phyloP scores from a whole-genome alignment of 371 early-diverging fungal species.

The Mortierella sp. region DNA sequence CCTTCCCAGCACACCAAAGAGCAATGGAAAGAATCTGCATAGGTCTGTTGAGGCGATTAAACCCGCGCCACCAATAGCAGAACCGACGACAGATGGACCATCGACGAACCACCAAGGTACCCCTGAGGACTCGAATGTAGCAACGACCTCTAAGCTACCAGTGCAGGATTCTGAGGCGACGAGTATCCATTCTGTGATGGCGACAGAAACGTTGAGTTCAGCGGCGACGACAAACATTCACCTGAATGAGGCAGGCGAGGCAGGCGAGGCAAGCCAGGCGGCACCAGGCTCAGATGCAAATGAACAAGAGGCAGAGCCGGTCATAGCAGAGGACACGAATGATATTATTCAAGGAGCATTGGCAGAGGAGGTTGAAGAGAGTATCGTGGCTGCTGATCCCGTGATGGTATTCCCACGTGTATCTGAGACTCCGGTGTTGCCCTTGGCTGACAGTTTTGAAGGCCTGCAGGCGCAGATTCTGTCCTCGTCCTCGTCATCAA shows the following conservation, averaged over 20 bases:
- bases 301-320: background rate
- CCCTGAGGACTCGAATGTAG: background rate
- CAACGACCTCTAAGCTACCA: background rate
- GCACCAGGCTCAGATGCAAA: background rate
- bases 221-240: background rate
- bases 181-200: slow-evolving; percentile 2
- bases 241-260: background rate
- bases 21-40: background rate
- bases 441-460: background rate
- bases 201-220: background rate
- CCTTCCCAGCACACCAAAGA: background rate
- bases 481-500: background rate
- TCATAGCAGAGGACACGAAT: background rate
- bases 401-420: background rate
- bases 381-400: background rate
- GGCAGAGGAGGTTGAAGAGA: background rate
- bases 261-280: background rate
- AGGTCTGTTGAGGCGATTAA: background rate
- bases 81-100: background rate
- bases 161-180: background rate
- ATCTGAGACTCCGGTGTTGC: background rate
- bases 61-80: background rate
- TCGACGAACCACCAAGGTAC: background rate
- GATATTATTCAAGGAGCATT: background rate
- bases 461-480: background rate